Conservation (phyloP, 192 early-diverging fungal genomes). For the Rhizophagus clarus region DNA sequence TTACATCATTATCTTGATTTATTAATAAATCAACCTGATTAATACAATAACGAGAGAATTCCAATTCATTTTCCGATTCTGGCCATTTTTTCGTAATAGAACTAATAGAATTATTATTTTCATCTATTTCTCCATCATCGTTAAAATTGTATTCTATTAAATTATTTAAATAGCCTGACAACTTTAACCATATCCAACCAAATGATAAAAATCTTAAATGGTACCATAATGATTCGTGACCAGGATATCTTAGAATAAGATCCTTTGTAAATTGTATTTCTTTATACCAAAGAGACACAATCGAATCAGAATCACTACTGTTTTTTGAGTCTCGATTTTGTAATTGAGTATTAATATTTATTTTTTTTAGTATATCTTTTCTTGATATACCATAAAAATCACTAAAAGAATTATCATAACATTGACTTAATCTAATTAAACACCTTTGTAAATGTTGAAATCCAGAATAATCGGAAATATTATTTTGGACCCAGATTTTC, state of each 20-base stretch:
- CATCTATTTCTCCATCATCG: not conserved
- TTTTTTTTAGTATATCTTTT: constrained; percentile 6
- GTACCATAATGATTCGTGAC: constrained; percentile 56
- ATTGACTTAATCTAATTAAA: constrained; percentile 26
- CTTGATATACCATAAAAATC: constrained; percentile 31
- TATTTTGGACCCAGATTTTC: constrained; percentile 39
- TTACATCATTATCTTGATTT: not conserved
- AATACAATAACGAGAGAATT: constrained; percentile 6
- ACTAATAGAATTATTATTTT: not conserved
- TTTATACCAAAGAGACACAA: constrained; percentile 34
- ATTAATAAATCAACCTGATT: not conserved
- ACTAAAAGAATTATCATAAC: not conserved
- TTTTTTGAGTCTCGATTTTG: not conserved
- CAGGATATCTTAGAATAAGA: constrained; percentile 45
- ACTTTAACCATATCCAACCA: constrained; percentile 38
- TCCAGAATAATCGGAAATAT: constrained; percentile 54
- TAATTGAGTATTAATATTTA: not conserved
- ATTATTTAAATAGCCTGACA: not conserved
- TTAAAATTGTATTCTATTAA: no score
- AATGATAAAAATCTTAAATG: constrained; percentile 50
- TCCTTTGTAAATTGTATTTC: constrained; percentile 36
- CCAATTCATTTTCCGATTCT: not conserved
- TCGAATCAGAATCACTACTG: not conserved
- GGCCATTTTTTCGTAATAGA: not conserved
- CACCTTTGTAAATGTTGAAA: constrained; percentile 48